These are phyloP conservation scores for Lactarius trivialis DNA, from an alignment of 768 basidiomycete species.

Conservation along the genomic window DNA sequence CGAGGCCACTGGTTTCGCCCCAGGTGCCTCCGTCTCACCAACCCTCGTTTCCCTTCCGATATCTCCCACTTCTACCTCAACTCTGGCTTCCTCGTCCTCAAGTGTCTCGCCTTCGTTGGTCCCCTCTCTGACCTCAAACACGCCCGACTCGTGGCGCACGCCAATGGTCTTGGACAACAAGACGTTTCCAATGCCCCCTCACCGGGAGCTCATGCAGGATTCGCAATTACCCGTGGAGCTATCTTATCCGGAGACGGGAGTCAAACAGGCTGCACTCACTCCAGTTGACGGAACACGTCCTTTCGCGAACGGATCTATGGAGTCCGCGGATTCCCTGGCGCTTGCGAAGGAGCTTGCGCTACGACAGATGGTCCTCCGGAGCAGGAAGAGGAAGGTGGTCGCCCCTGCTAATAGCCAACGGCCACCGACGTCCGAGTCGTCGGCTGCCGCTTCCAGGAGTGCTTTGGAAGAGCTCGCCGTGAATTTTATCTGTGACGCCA, in stretches of 20 bases:
- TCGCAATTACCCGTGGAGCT: background rate
- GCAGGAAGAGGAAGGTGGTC: conserved; percentile 31
- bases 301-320: background rate
- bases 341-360: conserved; percentile 37
- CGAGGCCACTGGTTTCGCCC: background rate
- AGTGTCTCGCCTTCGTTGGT: background rate
- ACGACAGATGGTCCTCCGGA: conserved; percentile 30
- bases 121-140: background rate
- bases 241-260: background rate
- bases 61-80: background rate
- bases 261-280: background rate
- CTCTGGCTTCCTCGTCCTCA: background rate
- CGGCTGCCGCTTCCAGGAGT: conserved; percentile 14
- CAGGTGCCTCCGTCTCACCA: background rate
- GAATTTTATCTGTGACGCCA: conserved; percentile 14
- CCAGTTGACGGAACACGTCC: background rate
- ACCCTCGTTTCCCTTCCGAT: background rate
- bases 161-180: background rate
- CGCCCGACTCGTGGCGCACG: background rate
- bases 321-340: conserved; percentile 24
- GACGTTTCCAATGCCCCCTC: background rate
- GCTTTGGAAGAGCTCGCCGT: conserved; percentile 12
- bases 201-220: background rate
- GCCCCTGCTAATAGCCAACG: conserved; percentile 28
- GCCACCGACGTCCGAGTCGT: conserved; percentile 30